Conservation (phyloP, 208 protist genomes). For the Acanthamoeba divionensis region DNA sequence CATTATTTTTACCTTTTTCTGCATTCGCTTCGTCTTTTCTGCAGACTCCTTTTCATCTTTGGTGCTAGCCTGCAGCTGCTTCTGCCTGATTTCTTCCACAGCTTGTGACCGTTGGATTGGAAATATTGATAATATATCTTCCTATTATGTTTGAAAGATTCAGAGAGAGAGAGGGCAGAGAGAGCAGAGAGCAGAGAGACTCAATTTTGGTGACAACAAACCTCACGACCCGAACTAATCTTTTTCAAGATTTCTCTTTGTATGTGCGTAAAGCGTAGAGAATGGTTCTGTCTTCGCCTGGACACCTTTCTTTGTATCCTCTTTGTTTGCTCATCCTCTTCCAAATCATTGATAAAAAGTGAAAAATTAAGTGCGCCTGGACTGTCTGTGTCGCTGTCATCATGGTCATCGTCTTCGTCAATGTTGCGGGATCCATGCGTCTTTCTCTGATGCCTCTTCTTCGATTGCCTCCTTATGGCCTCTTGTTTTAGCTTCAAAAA, state of each 20-base stretch:
- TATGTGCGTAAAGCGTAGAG: constrained; percentile 29
- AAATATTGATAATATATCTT: constrained; percentile 50
- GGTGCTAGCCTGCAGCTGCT: not conserved
- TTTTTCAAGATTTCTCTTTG: constrained; percentile 56
- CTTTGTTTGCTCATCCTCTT: too few species aligned
- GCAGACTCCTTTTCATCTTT: too few species aligned
- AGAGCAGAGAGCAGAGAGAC: not conserved
- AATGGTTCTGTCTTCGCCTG: too few species aligned
- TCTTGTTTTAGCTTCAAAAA: constrained; percentile 42
- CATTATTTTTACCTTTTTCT: not conserved
- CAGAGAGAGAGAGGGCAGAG: too few species aligned
- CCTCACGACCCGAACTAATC: constrained; percentile 31
- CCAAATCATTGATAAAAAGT: not conserved
- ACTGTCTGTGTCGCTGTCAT: not conserved
- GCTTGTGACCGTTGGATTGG: constrained; percentile 42
- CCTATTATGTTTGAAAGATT: not conserved
- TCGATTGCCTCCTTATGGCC: constrained; percentile 13
- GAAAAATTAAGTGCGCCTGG: not conserved
- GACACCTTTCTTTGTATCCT: too few species aligned
- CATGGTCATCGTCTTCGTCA: not conserved
- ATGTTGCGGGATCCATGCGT: not conserved
- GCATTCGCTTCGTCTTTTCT: not conserved
- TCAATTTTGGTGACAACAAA: not conserved
- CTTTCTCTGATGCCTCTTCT: too few species aligned
- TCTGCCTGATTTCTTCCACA: constrained; percentile 33